phyloP scores from a whole-genome alignment of 2,329 filamentous ascomycete genomes.

The Colletotrichum sp. region DNA sequence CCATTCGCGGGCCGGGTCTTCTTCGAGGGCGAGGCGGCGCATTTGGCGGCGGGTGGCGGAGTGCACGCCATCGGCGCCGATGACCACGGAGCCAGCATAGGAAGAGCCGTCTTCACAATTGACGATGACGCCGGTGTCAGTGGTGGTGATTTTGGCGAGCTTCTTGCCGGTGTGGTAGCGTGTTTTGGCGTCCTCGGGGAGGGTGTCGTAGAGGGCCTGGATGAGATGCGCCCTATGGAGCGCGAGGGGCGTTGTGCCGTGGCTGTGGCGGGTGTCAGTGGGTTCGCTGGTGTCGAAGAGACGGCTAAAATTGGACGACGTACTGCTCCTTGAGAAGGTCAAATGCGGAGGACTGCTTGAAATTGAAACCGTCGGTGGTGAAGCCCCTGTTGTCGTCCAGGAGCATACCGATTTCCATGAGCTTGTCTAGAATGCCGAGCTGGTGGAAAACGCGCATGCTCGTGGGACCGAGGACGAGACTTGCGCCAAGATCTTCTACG shows the following conservation, averaged over 20 bases:
- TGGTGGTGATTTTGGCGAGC: constrained; percentile 26
- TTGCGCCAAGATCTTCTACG: constrained; percentile 30
- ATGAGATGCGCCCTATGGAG: constrained; percentile 41
- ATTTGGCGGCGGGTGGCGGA: constrained; percentile 40
- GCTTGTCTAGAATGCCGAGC: constrained; percentile 28
- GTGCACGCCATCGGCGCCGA: constrained; percentile 49
- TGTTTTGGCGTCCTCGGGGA: constrained; percentile 28
- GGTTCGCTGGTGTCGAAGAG: neutral
- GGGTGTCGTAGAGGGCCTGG: constrained; percentile 32
- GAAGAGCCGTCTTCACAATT: constrained; percentile 35
- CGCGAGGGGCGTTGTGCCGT: constrained; percentile 30
- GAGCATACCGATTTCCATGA: neutral
- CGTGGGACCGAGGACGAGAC: constrained; percentile 29
- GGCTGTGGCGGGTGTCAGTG: constrained; percentile 15
- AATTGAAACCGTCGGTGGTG: neutral
- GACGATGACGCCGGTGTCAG: constrained; percentile 30
- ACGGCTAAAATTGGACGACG: neutral
- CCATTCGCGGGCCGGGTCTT: constrained; percentile 11
- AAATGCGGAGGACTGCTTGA: neutral
- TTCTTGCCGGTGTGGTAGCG: constrained; percentile 32
- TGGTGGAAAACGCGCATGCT: constrained; percentile 34
- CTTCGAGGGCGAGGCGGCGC: constrained; percentile 30
- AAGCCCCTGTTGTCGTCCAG: neutral
- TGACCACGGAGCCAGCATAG: constrained; percentile 38
- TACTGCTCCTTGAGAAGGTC: neutral